Evolutionary conservation across 2,329 filamentous ascomycete genomes (phyloP).

Genomic region (Diaporthe citriasiana): DNA sequence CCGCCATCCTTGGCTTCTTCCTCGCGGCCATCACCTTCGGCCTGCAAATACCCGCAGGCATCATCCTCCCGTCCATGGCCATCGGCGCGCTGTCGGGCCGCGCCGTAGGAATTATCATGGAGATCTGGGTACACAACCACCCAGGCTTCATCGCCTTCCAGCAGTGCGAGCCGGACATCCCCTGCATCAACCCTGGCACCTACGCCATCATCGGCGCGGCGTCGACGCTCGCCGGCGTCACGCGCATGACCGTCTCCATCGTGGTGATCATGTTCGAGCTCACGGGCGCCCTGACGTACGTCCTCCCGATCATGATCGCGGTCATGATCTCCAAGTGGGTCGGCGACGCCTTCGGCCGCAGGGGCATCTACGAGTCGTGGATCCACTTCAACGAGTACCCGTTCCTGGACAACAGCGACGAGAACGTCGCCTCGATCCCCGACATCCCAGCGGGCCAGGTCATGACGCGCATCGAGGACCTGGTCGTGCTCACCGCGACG

Average conservation of each 20-base stretch:
- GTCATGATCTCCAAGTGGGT: conserved; percentile 99
- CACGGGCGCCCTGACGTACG: conserved; percentile 94
- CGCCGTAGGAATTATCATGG: conserved; percentile 88
- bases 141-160: conserved; percentile 82
- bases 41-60: conserved; percentile 92
- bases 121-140: conserved; percentile 86
- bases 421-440: conserved; percentile 71
- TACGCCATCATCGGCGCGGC: conserved; percentile 98
- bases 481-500: conserved; percentile 87
- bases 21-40: conserved; percentile 92
- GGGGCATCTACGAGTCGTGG: conserved; percentile 98
- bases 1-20: conserved; percentile 85
- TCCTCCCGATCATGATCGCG: conserved; percentile 98
- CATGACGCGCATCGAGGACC: conserved; percentile 93
- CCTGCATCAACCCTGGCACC: conserved; percentile 92
- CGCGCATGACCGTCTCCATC: conserved; percentile 96
- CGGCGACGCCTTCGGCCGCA: conserved; percentile 91
- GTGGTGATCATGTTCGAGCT: conserved; percentile 99
- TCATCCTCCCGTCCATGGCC: conserved; percentile 95
- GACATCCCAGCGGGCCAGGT: conserved; percentile 89
- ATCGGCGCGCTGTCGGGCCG: conserved; percentile 93
- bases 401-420: conserved; percentile 92
- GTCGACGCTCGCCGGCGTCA: conserved; percentile 92
- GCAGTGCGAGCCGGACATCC: conserved; percentile 85
- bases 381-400: conserved; percentile 97